Conservation (phyloP, 2,329 filamentous ascomycete species). For the Fusarium pininemorale region DNA sequence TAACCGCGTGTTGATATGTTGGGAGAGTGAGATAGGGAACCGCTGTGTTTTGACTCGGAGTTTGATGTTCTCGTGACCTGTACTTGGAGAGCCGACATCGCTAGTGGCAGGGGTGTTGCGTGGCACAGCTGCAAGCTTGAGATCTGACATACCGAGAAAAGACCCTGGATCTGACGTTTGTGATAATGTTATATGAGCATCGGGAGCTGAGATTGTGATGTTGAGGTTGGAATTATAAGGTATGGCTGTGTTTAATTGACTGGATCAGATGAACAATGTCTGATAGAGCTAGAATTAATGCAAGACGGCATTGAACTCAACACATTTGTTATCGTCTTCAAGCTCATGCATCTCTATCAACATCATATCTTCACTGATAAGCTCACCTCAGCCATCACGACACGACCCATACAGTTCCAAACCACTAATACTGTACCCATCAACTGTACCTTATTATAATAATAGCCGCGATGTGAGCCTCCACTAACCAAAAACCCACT, state of each 20-base stretch:
- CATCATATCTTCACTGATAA: constrained; percentile 24
- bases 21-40: background rate
- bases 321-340: background rate
- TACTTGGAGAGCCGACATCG: constrained; percentile 22
- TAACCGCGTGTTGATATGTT: background rate
- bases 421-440: constrained; percentile 9
- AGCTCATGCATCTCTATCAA: background rate
- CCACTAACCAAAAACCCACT: constrained; percentile 3
- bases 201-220: background rate
- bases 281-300: no score
- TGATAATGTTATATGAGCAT: background rate
- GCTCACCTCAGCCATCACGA: constrained; percentile 16
- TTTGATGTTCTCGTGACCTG: constrained; percentile 20
- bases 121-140: constrained; percentile 19
- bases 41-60: background rate
- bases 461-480: constrained; percentile 32
- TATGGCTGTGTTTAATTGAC: background rate
- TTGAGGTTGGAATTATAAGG: accelerated
- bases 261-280: no score
- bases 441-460: background rate
- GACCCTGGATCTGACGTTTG: constrained; percentile 22
- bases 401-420: constrained; percentile 16
- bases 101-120: constrained; percentile 23
- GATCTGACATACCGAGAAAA: constrained; percentile 22
- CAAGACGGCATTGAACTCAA: background rate